These are phyloP conservation scores for Trichoderma hamatum DNA, from an alignment of 2,329 filamentous ascomycete genomes.

Conservation along the genomic window DNA sequence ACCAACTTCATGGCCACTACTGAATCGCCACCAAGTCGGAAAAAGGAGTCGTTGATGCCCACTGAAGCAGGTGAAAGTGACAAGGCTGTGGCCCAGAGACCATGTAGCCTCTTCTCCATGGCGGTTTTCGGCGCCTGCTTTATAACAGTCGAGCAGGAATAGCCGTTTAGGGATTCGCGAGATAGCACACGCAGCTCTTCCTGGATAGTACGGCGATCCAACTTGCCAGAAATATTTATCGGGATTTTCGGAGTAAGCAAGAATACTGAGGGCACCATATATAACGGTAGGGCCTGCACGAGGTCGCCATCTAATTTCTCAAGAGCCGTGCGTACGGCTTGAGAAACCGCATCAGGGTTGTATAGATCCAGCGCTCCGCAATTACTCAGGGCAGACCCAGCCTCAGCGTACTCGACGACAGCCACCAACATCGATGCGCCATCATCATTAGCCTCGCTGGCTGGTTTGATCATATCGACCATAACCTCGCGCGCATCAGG, in stretches of 20 bases:
- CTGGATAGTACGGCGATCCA: slow-evolving; percentile 1
- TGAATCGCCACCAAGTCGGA: slow-evolving; percentile 9
- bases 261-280: slow-evolving; percentile 18
- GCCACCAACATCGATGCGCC: neutral
- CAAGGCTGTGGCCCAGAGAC: slow-evolving; percentile 2
- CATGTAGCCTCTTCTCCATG: neutral
- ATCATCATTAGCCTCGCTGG: neutral
- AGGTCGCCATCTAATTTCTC: neutral
- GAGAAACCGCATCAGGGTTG: too few relatives aligned
- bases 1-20: slow-evolving; percentile 4
- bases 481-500: neutral
- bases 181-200: neutral
- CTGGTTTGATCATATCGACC: neutral
- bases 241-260: slow-evolving; percentile 1
- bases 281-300: neutral
- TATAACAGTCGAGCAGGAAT: neutral
- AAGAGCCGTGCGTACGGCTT: neutral
- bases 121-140: slow-evolving; percentile 1
- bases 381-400: neutral
- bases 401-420: neutral
- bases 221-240: slow-evolving; percentile 15
- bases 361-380: too few relatives aligned
- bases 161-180: neutral
- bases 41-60: slow-evolving; percentile 4
- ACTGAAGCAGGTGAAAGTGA: neutral